These are phyloP conservation scores for Thymus quinquecostatus DNA, from an alignment of 257 asterid species.

Conservation along the genomic window DNA sequence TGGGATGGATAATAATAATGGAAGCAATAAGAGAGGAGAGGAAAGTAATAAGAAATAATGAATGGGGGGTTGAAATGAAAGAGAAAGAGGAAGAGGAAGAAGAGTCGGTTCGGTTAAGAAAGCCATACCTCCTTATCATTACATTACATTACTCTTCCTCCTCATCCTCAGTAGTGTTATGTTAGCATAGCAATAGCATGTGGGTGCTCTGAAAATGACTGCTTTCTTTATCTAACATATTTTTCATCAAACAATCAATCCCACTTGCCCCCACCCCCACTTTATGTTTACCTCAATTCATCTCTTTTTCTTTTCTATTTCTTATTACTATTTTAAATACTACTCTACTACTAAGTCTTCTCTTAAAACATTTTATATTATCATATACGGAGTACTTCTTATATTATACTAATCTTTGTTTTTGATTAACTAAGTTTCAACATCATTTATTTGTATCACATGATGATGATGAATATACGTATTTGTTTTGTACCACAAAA, in stretches of 20 bases:
- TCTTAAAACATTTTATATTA: too few species aligned
- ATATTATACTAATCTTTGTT: too few species aligned
- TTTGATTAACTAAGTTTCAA: not conserved
- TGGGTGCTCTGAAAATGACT: slow-evolving; percentile 41
- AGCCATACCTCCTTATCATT: slow-evolving; percentile 30
- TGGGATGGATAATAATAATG: not conserved
- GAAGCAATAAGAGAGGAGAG: not conserved
- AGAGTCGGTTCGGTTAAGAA: slow-evolving; percentile 26
- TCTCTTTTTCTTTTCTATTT: too few species aligned
- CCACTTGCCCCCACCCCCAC: not conserved
- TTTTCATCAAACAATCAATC: slow-evolving; percentile 1
- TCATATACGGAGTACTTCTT: too few species aligned
- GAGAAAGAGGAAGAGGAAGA: not conserved
- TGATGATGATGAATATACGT: not conserved
- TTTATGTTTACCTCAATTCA: not conserved
- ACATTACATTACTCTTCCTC: not conserved
- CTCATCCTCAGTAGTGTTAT: too few species aligned
- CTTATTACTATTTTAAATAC: too few species aligned
- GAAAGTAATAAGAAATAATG: too few species aligned
- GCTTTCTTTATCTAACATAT: not conserved
- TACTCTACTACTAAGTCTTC: too few species aligned
- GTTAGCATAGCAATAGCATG: not conserved
- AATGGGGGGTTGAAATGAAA: not conserved
- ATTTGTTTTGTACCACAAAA: slow-evolving; percentile 18
- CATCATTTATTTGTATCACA: not conserved